Conservation (phyloP, 2,329 filamentous ascomycete genomes). For the Cryphonectria radicalis region DNA sequence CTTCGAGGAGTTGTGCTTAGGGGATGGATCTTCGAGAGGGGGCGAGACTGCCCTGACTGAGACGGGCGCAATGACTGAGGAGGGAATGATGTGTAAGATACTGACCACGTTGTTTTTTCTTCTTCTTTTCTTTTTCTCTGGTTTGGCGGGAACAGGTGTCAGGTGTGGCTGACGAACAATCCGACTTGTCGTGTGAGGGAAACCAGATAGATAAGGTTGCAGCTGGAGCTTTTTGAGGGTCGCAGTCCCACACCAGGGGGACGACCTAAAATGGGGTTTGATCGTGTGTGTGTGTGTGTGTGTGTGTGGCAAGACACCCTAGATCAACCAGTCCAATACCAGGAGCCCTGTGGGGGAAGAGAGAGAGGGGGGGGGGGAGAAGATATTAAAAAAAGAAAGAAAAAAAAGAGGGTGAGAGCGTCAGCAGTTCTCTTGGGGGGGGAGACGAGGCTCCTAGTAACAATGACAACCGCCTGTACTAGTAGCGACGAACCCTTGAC, state of each 20-base stretch:
- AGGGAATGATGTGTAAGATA: conserved; percentile 1
- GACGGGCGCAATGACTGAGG: not conserved
- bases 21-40: not conserved
- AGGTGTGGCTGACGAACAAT: conserved; percentile 19
- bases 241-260: conserved; percentile 26
- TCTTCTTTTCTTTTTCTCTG: not conserved
- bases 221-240: conserved; percentile 28
- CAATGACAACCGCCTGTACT: not conserved
- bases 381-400: too few species aligned
- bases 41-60: not conserved
- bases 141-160: conserved; percentile 13
- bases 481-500: conserved; percentile 5
- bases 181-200: conserved; percentile 22
- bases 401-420: not conserved
- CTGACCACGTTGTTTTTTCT: not conserved
- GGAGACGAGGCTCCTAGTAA: conserved; percentile 2
- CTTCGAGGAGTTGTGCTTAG: not conserved
- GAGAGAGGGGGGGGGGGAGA: not conserved
- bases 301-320: conserved; percentile 22
- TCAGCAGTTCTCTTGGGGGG: not conserved
- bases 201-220: conserved; percentile 27
- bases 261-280: conserved; percentile 15
- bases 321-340: conserved; percentile 20
- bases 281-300: not conserved
- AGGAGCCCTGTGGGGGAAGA: not conserved